phyloP scores from a whole-genome alignment of 129 eudicot genomes.

The Flaveria ramosissima region DNA sequence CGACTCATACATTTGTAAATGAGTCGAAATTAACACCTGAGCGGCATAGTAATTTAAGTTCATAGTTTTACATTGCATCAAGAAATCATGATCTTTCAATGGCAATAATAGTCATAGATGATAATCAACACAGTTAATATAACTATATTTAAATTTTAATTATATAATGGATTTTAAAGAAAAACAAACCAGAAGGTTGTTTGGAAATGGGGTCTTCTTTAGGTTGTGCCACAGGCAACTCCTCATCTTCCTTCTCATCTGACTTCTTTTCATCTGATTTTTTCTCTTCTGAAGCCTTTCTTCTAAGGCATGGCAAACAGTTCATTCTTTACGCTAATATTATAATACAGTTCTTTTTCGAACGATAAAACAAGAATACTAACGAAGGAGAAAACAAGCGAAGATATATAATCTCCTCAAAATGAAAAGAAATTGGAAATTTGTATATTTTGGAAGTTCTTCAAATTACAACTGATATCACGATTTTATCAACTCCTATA shows the following conservation, averaged over 20 bases:
- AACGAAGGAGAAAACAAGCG: not conserved
- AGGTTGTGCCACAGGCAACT: conserved; percentile 57
- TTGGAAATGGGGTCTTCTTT: conserved; percentile 36
- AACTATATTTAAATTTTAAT: not conserved
- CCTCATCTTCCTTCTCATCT: conserved; percentile 29
- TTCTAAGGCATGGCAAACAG: conserved; percentile 69
- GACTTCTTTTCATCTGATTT: conserved; percentile 33
- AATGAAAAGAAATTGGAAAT: conserved; percentile 2
- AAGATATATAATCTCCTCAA: conserved; percentile 8
- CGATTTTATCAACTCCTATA: conserved; percentile 13
- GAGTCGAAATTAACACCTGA: not conserved
- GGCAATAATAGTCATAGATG: not conserved
- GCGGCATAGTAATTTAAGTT: not conserved
- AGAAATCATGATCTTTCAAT: not conserved
- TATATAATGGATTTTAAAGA: not conserved
- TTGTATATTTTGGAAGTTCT: conserved; percentile 1
- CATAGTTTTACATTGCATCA: conserved; percentile 1
- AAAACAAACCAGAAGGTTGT: conserved; percentile 32
- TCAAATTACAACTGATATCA: conserved; percentile 17
- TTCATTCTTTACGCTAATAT: conserved; percentile 39
- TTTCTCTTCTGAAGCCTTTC: conserved; percentile 25
- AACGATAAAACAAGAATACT: not conserved
- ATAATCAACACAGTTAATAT: not conserved
- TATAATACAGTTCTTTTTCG: not conserved
- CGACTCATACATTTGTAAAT: not conserved